These are phyloP conservation scores for Metschnikowia matae DNA, from an alignment of 805 yeast species.

Conservation along the genomic window DNA sequence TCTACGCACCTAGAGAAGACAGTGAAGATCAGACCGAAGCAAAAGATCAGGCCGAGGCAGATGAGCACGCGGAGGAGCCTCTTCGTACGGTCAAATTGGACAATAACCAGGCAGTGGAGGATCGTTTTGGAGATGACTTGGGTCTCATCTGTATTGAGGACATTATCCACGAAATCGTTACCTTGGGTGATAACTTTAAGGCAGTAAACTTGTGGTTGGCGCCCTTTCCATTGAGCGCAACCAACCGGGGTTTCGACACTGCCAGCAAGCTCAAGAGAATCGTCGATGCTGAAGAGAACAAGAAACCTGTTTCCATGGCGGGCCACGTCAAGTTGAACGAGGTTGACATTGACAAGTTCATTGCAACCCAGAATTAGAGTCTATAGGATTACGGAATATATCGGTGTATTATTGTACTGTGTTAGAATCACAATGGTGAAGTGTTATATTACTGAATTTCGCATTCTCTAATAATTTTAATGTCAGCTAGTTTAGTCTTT, in stretches of 20 bases:
- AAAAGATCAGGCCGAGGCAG: slow-evolving; percentile 14
- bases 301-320: slow-evolving; percentile 51
- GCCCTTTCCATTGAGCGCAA: slow-evolving; percentile 67
- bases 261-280: slow-evolving; percentile 63
- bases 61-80: slow-evolving; percentile 29
- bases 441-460: too few species aligned
- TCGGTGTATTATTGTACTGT: too few species aligned
- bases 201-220: slow-evolving; percentile 56
- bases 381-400: not conserved
- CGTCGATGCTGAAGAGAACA: slow-evolving; percentile 49
- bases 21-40: not conserved
- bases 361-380: slow-evolving; percentile 56
- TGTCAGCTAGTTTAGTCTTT: too few species aligned
- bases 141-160: slow-evolving; percentile 81
- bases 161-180: slow-evolving; percentile 63
- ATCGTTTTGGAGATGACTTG: slow-evolving; percentile 50
- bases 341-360: slow-evolving; percentile 67
- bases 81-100: slow-evolving; percentile 45
- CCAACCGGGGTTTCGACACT: slow-evolving; percentile 73
- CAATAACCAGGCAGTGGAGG: slow-evolving; percentile 74
- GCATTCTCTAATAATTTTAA: too few species aligned
- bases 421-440: too few species aligned
- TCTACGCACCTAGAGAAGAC: slow-evolving; percentile 17
- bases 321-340: slow-evolving; percentile 64
- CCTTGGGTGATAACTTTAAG: slow-evolving; percentile 63